A percentile compares a stretch with the other conserved stretches of the same genome.
Conservation (phyloP, 2,329 filamentous ascomycete species). For the Scortechinia acanthostroma region DNA sequence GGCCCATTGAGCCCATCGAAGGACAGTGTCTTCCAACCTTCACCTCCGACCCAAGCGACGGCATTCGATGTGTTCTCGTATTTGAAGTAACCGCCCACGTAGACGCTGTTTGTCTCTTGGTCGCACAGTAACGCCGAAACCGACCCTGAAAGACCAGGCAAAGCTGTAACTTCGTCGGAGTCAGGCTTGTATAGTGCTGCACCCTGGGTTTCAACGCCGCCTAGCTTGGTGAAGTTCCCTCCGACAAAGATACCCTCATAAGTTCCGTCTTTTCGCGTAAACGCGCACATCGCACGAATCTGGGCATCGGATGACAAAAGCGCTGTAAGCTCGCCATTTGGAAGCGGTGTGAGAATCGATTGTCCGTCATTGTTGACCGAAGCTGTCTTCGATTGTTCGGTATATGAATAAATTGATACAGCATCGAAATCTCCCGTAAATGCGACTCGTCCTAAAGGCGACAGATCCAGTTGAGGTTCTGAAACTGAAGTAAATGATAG, state of each 20-base stretch:
- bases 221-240: not conserved
- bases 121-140: slow-evolving; percentile 48
- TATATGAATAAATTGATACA: not conserved
- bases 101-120: slow-evolving; percentile 51
- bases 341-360: not conserved
- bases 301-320: not conserved
- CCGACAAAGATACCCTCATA: not conserved
- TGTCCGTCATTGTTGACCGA: not conserved
- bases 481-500: not conserved
- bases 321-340: not conserved
- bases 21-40: slow-evolving; percentile 55
- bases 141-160: slow-evolving; percentile 9
- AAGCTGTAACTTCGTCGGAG: not conserved
- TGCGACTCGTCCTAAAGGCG: not conserved
- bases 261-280: not conserved
- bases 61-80: slow-evolving; percentile 60
- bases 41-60: slow-evolving; percentile 48
- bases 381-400: not conserved
- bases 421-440: not conserved
- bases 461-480: not conserved
- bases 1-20: slow-evolving; percentile 69
- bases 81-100: slow-evolving; percentile 61
- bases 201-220: not conserved
- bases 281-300: not conserved
- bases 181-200: not conserved